Evolutionary conservation across 1,284 basidiomycete genomes (phyloP), one percentile per base, ranked within the genome.

Genomic region (Cutaneotrichosporon mucoides): DNA sequence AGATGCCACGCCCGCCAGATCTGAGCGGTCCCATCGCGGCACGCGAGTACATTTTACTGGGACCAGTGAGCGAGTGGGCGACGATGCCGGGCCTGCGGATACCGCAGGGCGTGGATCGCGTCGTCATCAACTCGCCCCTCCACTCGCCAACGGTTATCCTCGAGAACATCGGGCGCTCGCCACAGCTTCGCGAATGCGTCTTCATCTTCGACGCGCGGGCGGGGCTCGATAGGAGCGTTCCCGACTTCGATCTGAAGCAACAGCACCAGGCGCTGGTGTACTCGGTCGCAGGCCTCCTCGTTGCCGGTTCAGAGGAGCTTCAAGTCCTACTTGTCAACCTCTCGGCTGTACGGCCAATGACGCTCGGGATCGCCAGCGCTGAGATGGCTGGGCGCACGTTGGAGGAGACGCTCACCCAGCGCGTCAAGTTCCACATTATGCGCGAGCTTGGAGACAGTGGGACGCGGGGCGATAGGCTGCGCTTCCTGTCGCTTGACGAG

Each of bases 321-420:
- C 35, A 34, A 2, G 48, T 57, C 38, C 44, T 44, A 1, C 15
- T 57, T 10, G 56, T 57, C 9, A 49, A 49, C n/a, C 43, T 57
- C 33, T 49, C 51, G 12, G n/a, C n/a, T 4, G 7, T 57, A 16
- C 10, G 15, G 6, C 50, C 37, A n/a, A 24, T n/a, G 24, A 24
- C 24, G 11, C 48, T 57, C 6, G 55, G 55, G 1, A 37, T 57
- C 13, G 36, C 41, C 34, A 13, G 46, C 6, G 41, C 41, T 9
- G 38, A 37, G 16, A n/a, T 35, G 35, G 41, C 3, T 5, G 34
- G 46, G 6, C 33, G 47, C 7, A 3, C 13, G 7, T 10, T 50
- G n/a, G 15, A n/a, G 15, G 38, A 56, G 34, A 15, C 15, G 4
- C 45, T 37, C n/a, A 13, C 24, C 16, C 16, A n/a, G 6, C 37